Evolutionary conservation across 179 eudicot species (phyloP).

Genomic region (Gypsophila paniculata): DNA sequence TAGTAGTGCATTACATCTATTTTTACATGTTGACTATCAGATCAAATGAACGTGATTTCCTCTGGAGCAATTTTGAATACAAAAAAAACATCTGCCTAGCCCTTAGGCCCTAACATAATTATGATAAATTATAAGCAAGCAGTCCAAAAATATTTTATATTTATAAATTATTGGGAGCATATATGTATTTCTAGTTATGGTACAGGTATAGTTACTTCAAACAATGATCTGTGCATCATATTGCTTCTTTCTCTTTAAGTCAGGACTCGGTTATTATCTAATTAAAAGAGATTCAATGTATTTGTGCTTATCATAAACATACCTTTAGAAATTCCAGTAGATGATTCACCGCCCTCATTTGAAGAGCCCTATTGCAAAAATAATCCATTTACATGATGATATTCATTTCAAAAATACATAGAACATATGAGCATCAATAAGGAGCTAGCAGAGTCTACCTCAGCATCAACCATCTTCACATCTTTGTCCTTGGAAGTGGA

Average conservation of each 20-base stretch:
- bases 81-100: neutral
- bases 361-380: slow-evolving; percentile 57
- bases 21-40: neutral
- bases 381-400: slow-evolving; percentile 9
- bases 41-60: neutral
- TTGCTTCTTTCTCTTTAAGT: neutral
- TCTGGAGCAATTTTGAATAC: neutral
- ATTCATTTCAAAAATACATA: neutral
- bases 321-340: slow-evolving; percentile 57
- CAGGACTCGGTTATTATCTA: neutral
- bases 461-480: slow-evolving; percentile 63
- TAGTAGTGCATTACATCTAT: too few species aligned
- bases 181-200: neutral
- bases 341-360: slow-evolving; percentile 58
- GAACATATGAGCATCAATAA: neutral
- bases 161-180: neutral
- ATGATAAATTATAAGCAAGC: neutral
- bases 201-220: neutral
- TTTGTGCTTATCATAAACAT: neutral
- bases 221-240: neutral
- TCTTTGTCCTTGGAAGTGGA: slow-evolving; percentile 49
- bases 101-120: too few species aligned
- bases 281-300: neutral
- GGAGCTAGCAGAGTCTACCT: slow-evolving; percentile 35
- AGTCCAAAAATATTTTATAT: neutral